Base-by-base conservation (phyloP, 108 stramenopile species). In the Conticribra guillardii region DNA sequence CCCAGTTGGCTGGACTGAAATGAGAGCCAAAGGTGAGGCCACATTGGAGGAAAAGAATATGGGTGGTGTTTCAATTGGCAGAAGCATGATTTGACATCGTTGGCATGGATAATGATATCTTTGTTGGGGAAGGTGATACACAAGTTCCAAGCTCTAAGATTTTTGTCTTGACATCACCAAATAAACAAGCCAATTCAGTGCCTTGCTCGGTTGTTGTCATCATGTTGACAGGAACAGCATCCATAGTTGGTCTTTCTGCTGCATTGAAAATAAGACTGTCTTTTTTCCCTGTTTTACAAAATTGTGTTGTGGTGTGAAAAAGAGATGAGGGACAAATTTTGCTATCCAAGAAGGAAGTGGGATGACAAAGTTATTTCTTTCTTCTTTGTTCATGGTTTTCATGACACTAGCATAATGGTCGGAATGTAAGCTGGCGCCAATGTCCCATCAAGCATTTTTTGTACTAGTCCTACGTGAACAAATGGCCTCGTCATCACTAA, bases 301-400 rank as follows among this genome's bases (percentile, higher is more conserved):
- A 24, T n/a, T 30, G 29, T 51, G 29, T 34, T 64, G 64, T 17
- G 64, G 64, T 30, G 64, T 64, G 32, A 50, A 18, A 22, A 53
- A 54, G 32, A 54, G 4, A 34, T 64, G 30, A 7, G 64, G 64
- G 15, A 64, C 5, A 17, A 64, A 64, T 19, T 28, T 19, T 4
- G 31, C 4, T 2, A 64, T 18, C 64, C 64, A 64, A 5, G 22
- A 8, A 3, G 49, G 64, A n/a, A 64, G 23, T 30, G 48, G 46
- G 5, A 64, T 64, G 17, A 64, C 51, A 30, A 53, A 53, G 23
- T 32, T 31, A 23, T 64, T 64, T 15, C 23, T 29, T 11, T 64
- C 48, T 22, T 64, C 64, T 18, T 64, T 64, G 31, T 64, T 64
- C 31, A 51, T 64, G 11, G 48, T 48, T 18, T 30, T 50, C 22